Percentiles rank a stretch among this genome's conserved stretches.
phyloP scores from a whole-genome alignment of 306 rosid genomes.

The Carpinus viminea region DNA sequence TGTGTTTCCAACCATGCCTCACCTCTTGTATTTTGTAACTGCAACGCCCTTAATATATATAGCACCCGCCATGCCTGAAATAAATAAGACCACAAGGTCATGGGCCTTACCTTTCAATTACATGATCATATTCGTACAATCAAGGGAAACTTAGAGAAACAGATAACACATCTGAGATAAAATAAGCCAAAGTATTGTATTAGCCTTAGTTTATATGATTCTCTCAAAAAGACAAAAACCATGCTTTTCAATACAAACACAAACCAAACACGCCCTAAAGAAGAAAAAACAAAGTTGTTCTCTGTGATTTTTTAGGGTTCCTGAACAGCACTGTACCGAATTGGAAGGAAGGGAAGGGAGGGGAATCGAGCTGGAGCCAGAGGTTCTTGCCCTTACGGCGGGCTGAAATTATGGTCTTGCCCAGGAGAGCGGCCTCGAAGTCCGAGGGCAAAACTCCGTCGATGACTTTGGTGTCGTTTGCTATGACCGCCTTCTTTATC shows the following conservation, averaged over 20 bases:
- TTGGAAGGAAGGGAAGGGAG: conserved; percentile 95
- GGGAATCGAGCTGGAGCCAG: conserved; percentile 86
- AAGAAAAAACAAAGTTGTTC: neutral
- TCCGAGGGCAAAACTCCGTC: conserved; percentile 68
- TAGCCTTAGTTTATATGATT: no score
- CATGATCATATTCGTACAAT: neutral
- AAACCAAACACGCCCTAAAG: neutral
- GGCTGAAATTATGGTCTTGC: conserved; percentile 61
- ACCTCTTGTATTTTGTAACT: conserved; percentile 87
- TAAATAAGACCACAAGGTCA: conserved; percentile 12
- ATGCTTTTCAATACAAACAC: neutral
- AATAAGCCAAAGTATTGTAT: no score
- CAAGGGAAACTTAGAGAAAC: no score
- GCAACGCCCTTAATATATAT: conserved; percentile 85
- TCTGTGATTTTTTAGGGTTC: conserved; percentile 35
- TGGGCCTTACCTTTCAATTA: neutral
- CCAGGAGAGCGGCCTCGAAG: conserved; percentile 69
- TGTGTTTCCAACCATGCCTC: conserved; percentile 15
- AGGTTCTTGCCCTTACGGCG: conserved; percentile 81
- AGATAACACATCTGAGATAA: no score
- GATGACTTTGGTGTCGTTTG: conserved; percentile 85
- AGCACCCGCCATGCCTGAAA: conserved; percentile 91
- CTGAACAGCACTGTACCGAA: conserved; percentile 48
- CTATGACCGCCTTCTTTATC: conserved; percentile 58
- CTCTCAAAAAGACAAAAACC: neutral